Percentiles rank a stretch among this genome's conserved stretches.
phyloP scores from a whole-genome alignment of 768 basidiomycete genomes.

The Pholiota conissans region DNA sequence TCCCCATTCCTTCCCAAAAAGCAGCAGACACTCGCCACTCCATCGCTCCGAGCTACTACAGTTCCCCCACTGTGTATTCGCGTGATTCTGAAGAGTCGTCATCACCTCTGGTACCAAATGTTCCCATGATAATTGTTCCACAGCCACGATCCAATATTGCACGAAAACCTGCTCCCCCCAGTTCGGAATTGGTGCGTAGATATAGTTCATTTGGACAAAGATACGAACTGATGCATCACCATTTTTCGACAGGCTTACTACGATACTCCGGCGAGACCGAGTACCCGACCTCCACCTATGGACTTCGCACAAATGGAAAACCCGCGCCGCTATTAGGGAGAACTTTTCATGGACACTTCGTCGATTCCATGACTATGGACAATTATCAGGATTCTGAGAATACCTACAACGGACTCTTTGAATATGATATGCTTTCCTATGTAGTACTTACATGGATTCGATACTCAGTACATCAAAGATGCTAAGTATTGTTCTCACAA shows the following conservation, averaged over 20 bases:
- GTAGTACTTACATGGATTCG: no score
- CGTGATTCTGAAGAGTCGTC: conserved; percentile 24
- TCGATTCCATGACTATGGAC: neutral
- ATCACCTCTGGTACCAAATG: conserved; percentile 25
- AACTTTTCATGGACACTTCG: neutral
- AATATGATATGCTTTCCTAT: neutral
- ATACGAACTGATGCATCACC: neutral
- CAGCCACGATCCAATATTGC: conserved; percentile 13
- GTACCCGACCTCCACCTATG: conserved; percentile 29
- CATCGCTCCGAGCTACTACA: conserved; percentile 41
- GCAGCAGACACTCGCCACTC: conserved; percentile 26
- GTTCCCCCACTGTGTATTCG: conserved; percentile 25
- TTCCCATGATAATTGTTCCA: conserved; percentile 18
- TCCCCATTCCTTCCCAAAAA: conserved; percentile 18
- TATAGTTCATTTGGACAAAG: conserved; percentile 9
- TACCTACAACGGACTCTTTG: neutral
- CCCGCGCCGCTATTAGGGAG: neutral
- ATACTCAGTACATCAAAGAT: neutral
- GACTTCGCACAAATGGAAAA: conserved; percentile 20
- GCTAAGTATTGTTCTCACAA: neutral
- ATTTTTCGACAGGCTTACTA: neutral
- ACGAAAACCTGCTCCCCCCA: conserved; percentile 19
- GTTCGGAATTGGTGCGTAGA: conserved; percentile 16
- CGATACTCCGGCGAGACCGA: conserved; percentile 28
- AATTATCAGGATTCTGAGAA: neutral